Evolutionary conservation across 805 yeast species (phyloP).

Genomic region (Candida verbasci): DNA sequence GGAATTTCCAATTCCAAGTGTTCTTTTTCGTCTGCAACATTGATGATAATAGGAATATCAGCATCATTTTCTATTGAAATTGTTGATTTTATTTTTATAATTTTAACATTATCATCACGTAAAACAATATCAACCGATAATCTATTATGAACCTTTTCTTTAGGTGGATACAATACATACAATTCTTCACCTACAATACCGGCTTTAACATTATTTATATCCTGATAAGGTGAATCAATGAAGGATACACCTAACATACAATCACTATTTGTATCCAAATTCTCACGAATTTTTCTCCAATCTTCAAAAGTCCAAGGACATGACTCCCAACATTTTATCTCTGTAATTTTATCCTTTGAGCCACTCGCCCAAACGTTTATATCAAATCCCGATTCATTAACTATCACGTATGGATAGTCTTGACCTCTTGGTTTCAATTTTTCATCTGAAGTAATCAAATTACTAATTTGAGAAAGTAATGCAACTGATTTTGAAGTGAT

Average conservation of each 20-base stretch:
- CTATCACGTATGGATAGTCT: constrained; percentile 74
- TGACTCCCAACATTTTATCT: constrained; percentile 44
- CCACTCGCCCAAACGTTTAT: constrained; percentile 80
- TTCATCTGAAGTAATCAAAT: constrained; percentile 50
- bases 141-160: constrained; percentile 64
- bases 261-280: constrained; percentile 59
- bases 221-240: constrained; percentile 50
- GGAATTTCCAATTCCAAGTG: constrained; percentile 31
- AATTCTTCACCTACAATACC: constrained; percentile 81
- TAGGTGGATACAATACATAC: constrained; percentile 60
- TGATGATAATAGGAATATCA: constrained; percentile 54
- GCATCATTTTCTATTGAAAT: constrained; percentile 59
- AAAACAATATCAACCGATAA: constrained; percentile 67
- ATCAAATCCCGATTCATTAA: constrained; percentile 81
- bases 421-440: constrained; percentile 65
- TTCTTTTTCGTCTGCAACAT: constrained; percentile 25
- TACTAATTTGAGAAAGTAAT: constrained; percentile 63
- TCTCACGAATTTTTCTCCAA: constrained; percentile 84
- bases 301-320: constrained; percentile 92
- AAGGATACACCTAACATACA: constrained; percentile 63
- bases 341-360: constrained; percentile 18
- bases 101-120: constrained; percentile 74
- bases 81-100: constrained; percentile 74
- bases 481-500: constrained; percentile 80
- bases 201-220: constrained; percentile 56